Evolutionary conservation across 176 grass and related monocot genomes (phyloP).

Genomic region (Zea luxurians): DNA sequence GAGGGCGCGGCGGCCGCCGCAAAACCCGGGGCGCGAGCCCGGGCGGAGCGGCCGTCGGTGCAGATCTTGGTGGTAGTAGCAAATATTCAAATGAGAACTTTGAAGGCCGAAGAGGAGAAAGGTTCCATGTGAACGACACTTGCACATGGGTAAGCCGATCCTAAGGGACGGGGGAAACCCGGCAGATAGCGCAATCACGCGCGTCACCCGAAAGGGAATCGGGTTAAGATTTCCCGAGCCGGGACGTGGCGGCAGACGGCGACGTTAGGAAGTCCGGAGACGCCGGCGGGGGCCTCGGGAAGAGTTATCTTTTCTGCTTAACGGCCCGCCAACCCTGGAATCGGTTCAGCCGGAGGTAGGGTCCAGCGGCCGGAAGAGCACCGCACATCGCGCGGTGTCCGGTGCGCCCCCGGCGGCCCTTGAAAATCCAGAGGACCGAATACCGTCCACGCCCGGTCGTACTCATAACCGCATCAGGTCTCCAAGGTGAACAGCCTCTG

Average conservation of each 20-base stretch:
- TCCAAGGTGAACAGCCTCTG: conserved; percentile 47
- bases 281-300: too few relatives aligned
- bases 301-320: too few relatives aligned
- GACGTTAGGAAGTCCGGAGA: too few relatives aligned
- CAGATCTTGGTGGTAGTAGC: conserved; percentile 38
- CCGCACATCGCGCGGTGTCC: too few relatives aligned
- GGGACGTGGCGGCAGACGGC: too few relatives aligned
- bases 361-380: too few relatives aligned
- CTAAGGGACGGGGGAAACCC: conserved; percentile 6
- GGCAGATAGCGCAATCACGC: background rate
- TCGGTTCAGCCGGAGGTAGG: too few relatives aligned
- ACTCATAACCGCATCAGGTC: conserved; percentile 84
- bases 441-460: conserved; percentile 55
- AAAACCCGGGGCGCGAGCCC: conserved; percentile 54
- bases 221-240: too few relatives aligned
- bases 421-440: conserved; percentile 48
- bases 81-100: conserved; percentile 4
- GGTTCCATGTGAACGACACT: conserved; percentile 37
- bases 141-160: conserved; percentile 62
- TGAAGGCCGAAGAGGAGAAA: background rate
- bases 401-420: conserved; percentile 6
- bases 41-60: conserved; percentile 53
- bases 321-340: too few relatives aligned
- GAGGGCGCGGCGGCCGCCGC: conserved; percentile 34
- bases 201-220: too few relatives aligned